Percentiles rank a stretch among this genome's conserved stretches.
Conservation (phyloP, 1,284 basidiomycete species). For the Heimioporus punctisporus region DNA sequence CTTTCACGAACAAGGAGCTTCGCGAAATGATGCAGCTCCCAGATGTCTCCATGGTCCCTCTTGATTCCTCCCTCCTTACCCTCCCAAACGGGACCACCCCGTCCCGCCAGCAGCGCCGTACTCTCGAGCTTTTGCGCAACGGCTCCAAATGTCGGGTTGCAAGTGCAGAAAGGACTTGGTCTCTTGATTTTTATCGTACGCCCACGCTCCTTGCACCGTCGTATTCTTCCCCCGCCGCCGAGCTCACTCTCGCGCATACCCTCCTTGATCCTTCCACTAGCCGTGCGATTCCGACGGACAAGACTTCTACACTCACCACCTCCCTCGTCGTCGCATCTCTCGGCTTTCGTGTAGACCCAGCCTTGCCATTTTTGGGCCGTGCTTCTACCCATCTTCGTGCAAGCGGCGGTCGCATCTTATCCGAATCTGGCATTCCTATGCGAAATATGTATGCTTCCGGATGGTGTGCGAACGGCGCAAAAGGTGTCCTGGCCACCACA, state of each 20-base stretch:
- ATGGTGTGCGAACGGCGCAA: conserved; percentile 93
- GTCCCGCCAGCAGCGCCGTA: conserved; percentile 69
- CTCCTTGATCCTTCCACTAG: conserved; percentile 49
- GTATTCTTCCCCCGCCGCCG: conserved; percentile 25
- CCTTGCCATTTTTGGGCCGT: conserved; percentile 54
- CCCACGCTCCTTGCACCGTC: conserved; percentile 55
- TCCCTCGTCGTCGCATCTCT: conserved; percentile 89
- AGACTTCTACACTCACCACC: conserved; percentile 55
- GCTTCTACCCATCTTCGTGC: conserved; percentile 56
- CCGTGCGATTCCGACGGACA: conserved; percentile 64
- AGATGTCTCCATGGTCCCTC: conserved; percentile 68
- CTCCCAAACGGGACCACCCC: conserved; percentile 38
- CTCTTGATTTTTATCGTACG: conserved; percentile 79
- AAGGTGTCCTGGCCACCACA: conserved; percentile 92
- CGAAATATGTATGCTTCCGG: conserved; percentile 89
- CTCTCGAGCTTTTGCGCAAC: conserved; percentile 67
- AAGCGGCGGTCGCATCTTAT: conserved; percentile 53
- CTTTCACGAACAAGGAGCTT: conserved; percentile 95
- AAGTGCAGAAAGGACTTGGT: conserved; percentile 68
- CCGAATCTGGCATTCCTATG: conserved; percentile 40
- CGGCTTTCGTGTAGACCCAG: conserved; percentile 81
- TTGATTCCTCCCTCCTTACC: conserved; percentile 48
- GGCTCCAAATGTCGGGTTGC: conserved; percentile 59
- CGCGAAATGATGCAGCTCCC: conserved; percentile 87
- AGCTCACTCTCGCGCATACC: conserved; percentile 62